Percentiles rank a stretch among this genome's conserved stretches.
Conservation (phyloP, 1,284 basidiomycete genomes). For the Leccinum fallax region DNA sequence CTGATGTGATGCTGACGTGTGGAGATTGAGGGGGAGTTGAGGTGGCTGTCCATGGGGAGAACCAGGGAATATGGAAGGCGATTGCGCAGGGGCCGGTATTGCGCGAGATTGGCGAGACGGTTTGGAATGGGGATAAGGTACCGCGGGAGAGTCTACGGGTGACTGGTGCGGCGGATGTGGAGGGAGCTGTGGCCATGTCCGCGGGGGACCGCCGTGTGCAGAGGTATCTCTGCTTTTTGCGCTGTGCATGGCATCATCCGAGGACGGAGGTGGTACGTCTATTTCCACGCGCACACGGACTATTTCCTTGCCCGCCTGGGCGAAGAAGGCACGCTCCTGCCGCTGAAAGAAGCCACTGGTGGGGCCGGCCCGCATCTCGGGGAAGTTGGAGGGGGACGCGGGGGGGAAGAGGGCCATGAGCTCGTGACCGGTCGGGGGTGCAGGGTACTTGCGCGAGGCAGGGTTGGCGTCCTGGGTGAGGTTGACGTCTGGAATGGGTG, state of each 20-base stretch:
- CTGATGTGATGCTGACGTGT: conserved; percentile 40
- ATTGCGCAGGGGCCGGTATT: conserved; percentile 28
- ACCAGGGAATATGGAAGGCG: conserved; percentile 30
- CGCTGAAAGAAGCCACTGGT: conserved; percentile 70
- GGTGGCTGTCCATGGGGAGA: conserved; percentile 37
- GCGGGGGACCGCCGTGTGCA: conserved; percentile 19
- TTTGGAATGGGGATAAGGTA: conserved; percentile 24
- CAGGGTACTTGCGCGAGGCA: conserved; percentile 58
- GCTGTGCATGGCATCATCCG: conserved; percentile 16
- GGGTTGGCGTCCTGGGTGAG: conserved; percentile 50
- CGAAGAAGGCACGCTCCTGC: conserved; percentile 76
- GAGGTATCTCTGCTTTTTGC: conserved; percentile 26
- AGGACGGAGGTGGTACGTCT: conserved; percentile 40
- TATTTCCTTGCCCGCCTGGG: conserved; percentile 72
- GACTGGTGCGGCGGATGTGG: conserved; percentile 32
- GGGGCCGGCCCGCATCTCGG: conserved; percentile 54
- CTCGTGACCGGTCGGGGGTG: conserved; percentile 75
- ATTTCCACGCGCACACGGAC: conserved; percentile 69
- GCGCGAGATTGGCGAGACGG: conserved; percentile 28
- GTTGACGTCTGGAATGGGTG: conserved; percentile 53
- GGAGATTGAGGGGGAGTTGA: conserved; percentile 46
- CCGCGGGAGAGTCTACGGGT: conserved; percentile 25
- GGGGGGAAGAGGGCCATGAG: conserved; percentile 80
- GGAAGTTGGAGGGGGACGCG: conserved; percentile 55
- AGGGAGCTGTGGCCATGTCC: conserved; percentile 31